Evolutionary conservation across 768 basidiomycete genomes (phyloP).

Genomic region (Agrocybe pediades): DNA sequence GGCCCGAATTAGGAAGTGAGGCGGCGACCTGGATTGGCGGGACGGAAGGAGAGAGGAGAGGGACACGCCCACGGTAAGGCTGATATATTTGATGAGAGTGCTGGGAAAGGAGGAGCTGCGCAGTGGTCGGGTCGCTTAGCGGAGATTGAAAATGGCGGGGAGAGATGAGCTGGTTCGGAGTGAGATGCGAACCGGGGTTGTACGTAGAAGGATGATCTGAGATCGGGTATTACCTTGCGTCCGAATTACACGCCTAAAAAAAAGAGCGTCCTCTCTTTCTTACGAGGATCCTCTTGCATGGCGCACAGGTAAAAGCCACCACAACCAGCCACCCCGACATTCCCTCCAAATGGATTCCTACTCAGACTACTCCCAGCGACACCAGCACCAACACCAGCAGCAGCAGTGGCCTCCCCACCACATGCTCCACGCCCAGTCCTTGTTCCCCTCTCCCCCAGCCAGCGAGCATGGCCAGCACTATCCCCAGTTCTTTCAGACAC

Average conservation of each 20-base stretch:
- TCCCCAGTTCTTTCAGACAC: conserved; percentile 28
- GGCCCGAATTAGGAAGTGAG: neutral
- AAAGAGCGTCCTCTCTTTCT: conserved; percentile 6
- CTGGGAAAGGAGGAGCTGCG: too few species aligned
- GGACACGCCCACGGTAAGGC: too few species aligned
- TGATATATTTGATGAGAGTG: too few species aligned
- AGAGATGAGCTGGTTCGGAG: neutral
- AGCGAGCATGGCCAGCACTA: conserved; percentile 21
- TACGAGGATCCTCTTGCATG: conserved; percentile 13
- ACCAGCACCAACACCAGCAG: too few species aligned
- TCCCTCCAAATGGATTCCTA: conserved; percentile 11
- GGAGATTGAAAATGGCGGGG: neutral
- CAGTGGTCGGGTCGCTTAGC: neutral
- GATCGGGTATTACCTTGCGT: conserved; percentile 18
- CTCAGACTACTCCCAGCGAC: conserved; percentile 12
- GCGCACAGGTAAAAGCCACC: conserved; percentile 10
- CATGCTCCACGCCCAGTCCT: conserved; percentile 15
- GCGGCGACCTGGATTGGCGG: too few species aligned
- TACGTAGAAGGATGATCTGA: conserved; percentile 10
- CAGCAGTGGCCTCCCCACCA: conserved; percentile 20
- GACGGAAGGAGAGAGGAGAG: too few species aligned
- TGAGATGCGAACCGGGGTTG: neutral
- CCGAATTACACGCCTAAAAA: conserved; percentile 11
- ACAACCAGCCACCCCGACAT: neutral
- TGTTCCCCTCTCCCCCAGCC: conserved; percentile 17